Evolutionary conservation across 192 early-diverging fungal genomes (phyloP).

Genomic region (Lobosporangium transversale): DNA sequence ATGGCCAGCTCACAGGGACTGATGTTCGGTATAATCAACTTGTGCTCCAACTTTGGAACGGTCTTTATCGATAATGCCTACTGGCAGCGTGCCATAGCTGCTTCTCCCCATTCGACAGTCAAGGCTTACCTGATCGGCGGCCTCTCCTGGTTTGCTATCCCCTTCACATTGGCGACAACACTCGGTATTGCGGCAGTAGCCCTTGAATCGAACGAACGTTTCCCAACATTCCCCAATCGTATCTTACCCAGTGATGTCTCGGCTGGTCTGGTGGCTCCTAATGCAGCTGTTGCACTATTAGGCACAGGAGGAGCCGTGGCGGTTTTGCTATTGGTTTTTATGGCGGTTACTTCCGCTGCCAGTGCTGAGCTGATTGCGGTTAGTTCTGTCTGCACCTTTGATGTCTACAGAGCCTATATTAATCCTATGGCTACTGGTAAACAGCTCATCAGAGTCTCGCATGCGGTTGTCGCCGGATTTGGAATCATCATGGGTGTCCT

Average conservation of each 20-base stretch:
- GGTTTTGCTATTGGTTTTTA: conserved; percentile 73
- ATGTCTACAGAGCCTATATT: conserved; percentile 77
- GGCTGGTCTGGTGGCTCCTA: conserved; percentile 73
- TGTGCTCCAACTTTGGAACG: conserved; percentile 83
- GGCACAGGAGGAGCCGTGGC: conserved; percentile 73
- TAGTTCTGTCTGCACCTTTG: conserved; percentile 77
- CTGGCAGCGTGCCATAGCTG: conserved; percentile 80
- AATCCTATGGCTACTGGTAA: conserved; percentile 71
- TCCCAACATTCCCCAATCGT: conserved; percentile 66
- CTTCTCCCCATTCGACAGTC: conserved; percentile 72
- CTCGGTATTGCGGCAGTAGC: conserved; percentile 76
- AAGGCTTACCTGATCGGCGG: conserved; percentile 79
- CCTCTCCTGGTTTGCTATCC: conserved; percentile 82
- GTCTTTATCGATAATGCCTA: conserved; percentile 81
- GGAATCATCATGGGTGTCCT: conserved; percentile 78
- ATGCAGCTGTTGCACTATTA: conserved; percentile 70
- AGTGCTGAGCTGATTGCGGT: conserved; percentile 81
- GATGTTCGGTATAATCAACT: conserved; percentile 80
- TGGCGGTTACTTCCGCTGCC: conserved; percentile 81
- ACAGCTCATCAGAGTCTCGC: conserved; percentile 66
- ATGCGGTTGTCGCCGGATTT: conserved; percentile 64
- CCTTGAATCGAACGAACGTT: conserved; percentile 61
- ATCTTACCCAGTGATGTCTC: conserved; percentile 64
- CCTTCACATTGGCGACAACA: conserved; percentile 77
- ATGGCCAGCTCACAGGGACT: conserved; percentile 71